These are phyloP conservation scores for Neurospora sp. DNA, from an alignment of 495 filamentous ascomycete species.

Conservation along the genomic window DNA sequence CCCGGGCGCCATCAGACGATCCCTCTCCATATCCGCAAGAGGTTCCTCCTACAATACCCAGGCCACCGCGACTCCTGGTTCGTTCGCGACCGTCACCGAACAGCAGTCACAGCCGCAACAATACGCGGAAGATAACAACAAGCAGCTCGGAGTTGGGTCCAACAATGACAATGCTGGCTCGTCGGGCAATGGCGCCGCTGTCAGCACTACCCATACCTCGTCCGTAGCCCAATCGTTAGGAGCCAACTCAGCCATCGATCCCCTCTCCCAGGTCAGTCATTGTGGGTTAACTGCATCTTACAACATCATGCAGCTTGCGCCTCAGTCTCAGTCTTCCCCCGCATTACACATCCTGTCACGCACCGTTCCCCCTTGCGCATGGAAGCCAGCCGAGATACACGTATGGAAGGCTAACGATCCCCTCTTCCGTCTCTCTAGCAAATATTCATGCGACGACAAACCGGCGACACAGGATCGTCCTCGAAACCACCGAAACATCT, in stretches of 20 bases:
- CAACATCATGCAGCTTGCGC: background rate
- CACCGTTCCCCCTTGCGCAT: background rate
- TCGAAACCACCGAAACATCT: constrained; percentile 52
- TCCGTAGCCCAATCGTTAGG: constrained; percentile 8
- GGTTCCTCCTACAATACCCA: background rate
- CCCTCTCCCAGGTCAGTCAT: constrained; percentile 34
- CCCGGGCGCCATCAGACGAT: background rate
- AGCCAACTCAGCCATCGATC: constrained; percentile 27
- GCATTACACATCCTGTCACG: background rate
- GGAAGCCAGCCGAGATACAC: background rate
- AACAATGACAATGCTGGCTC: constrained; percentile 1
- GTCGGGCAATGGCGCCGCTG: background rate
- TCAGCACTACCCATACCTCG: background rate
- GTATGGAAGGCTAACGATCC: background rate
- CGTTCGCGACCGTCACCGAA: background rate
- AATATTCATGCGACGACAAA: constrained; percentile 76
- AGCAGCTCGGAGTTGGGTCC: constrained; percentile 10
- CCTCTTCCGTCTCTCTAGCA: constrained; percentile 26
- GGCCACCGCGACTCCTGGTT: background rate
- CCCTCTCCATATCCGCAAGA: background rate
- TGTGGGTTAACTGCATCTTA: background rate
- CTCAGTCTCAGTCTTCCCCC: background rate
- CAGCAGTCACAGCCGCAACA: constrained; percentile 2
- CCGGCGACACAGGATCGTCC: constrained; percentile 34
- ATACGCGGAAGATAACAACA: constrained; percentile 1